Evolutionary conservation across 2,329 filamentous ascomycete species (phyloP), one percentile per base, ranked within the genome.

Genomic region (Onygenales sp.): DNA sequence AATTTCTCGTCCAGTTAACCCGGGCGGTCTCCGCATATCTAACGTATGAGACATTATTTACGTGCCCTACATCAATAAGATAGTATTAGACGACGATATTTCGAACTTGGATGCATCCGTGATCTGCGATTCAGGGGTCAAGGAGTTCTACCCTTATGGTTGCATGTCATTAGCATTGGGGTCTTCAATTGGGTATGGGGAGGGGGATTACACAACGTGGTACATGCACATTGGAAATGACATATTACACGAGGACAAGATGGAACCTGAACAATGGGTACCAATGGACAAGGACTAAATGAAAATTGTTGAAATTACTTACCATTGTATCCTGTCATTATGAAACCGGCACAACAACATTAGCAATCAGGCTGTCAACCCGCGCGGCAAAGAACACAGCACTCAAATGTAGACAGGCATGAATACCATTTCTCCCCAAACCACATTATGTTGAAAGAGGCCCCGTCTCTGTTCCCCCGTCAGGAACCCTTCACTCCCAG

Each of bases 21-120:
- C 91, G 80, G 3, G 84, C 84, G 5, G 85, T 85, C 67, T 96
- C 91, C 37, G 89, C 89, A 67, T 88, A 95, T 56, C 86, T 81
- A 61, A 87, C 84, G 68, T 95, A 95, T 59, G 81, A 82, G 57
- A 91, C 84, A 62, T 95, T 95, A 67, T 95, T 95, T 48, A 95
- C 86, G 68, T 95, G 89, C 48, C 83, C 81, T 83, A 73, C 48
- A 43, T 42, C 34, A 37, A 47, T 49, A 33, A 43, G 14, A 14
- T 21, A 14, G 66, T 69, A 36, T 53, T 59, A 40, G 32, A 49
- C 4, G 21, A 27, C 21, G 4, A 27, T 27, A 27, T 27, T 27
- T 27, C 21, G 11, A 21, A 36, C 21, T 27, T 27, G 21, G 21
- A 27, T 27, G 21, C 17, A 32, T 40, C 36, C 36, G 36, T 40